Conservation (phyloP, 2,329 filamentous ascomycete genomes). For the Corinectria fuckeliana region DNA sequence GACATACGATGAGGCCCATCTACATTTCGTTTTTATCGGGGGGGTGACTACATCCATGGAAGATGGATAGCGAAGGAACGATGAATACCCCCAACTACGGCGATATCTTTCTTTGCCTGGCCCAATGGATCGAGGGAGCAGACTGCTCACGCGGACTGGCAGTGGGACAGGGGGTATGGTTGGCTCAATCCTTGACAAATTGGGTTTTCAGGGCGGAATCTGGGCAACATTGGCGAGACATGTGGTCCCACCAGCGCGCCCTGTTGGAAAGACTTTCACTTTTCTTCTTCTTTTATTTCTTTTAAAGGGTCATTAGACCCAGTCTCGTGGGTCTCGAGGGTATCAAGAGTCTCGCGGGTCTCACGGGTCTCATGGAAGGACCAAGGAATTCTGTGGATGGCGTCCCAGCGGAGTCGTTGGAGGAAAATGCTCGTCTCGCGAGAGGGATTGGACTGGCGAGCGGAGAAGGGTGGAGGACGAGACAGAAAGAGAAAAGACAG, state of each 20-base stretch:
- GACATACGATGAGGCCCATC: constrained; percentile 10
- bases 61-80: constrained; percentile 1
- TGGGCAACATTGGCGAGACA: constrained; percentile 22
- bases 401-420: background rate
- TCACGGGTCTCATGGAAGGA: constrained; percentile 2
- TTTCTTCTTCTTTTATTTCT: constrained; percentile 4
- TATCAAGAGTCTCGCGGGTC: background rate
- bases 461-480: constrained; percentile 6
- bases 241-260: constrained; percentile 14
- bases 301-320: constrained; percentile 11
- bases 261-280: constrained; percentile 31
- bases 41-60: constrained; percentile 4
- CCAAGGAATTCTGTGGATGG: background rate
- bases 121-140: constrained; percentile 15
- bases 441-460: background rate
- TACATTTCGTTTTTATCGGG: background rate
- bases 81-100: constrained; percentile 22
- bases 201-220: constrained; percentile 28
- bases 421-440: background rate
- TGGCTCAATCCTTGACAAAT: constrained; percentile 23
- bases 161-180: constrained; percentile 9
- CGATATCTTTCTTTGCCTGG: constrained; percentile 27
- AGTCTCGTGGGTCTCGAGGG: background rate
- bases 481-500: constrained; percentile 24
- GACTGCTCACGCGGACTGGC: constrained; percentile 11